phyloP scores from a whole-genome alignment of 345 rosid genomes.

The Heritiera fomes region DNA sequence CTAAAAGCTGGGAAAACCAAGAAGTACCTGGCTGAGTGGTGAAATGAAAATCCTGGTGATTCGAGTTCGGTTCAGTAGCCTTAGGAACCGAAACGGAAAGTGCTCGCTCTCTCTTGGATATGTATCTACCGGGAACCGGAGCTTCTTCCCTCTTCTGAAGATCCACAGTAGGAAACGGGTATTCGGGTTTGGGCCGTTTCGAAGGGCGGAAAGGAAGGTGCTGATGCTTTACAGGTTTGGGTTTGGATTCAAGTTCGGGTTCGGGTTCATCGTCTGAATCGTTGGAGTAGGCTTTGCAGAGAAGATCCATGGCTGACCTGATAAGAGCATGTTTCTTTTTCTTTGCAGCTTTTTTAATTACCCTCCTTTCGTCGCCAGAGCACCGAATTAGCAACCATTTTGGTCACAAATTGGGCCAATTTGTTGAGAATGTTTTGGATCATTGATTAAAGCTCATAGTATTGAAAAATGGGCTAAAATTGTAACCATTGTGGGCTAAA shows the following conservation, averaged over 20 bases:
- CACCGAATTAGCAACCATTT: too few species aligned
- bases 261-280: slow-evolving; percentile 48
- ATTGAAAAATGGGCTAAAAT: background rate
- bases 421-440: background rate
- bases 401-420: background rate
- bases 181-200: slow-evolving; percentile 32
- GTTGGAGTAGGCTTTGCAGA: slow-evolving; percentile 48
- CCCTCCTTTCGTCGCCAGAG: too few species aligned
- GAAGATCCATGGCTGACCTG: slow-evolving; percentile 48
- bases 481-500: background rate
- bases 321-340: background rate
- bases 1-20: slow-evolving; percentile 6
- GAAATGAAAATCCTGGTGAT: background rate
- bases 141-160: slow-evolving; percentile 33
- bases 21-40: slow-evolving; percentile 39
- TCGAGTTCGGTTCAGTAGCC: slow-evolving; percentile 6
- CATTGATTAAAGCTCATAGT: background rate
- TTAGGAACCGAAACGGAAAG: slow-evolving; percentile 29
- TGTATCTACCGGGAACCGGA: slow-evolving; percentile 61
- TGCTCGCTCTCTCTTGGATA: slow-evolving; percentile 77
- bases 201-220: background rate
- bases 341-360: background rate
- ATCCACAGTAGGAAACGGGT: background rate
- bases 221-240: background rate
- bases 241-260: slow-evolving; percentile 17